Conservation (phyloP, 179 eudicot genomes). For the Beta corolliflora region DNA sequence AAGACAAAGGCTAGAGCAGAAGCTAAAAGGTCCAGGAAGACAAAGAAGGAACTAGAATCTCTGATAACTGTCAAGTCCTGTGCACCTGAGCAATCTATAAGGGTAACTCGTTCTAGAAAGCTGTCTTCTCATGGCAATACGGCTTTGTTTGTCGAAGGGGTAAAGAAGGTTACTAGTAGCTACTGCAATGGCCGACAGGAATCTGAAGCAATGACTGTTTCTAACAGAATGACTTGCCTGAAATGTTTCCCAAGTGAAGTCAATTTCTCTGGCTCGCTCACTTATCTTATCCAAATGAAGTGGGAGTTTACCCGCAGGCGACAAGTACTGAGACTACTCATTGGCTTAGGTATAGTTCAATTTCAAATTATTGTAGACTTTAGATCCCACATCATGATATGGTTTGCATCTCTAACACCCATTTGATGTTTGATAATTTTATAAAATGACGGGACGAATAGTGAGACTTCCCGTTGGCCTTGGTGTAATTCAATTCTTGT, state of each 20-base stretch:
- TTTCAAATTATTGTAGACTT: background rate
- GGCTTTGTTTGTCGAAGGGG: slow-evolving; percentile 21
- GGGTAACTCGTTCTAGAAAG: slow-evolving; percentile 64
- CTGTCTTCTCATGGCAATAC: slow-evolving; percentile 39
- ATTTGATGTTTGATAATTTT: background rate
- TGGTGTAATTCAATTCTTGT: background rate
- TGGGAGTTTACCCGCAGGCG: slow-evolving; percentile 82
- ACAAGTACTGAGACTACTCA: slow-evolving; percentile 55
- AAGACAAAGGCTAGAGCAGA: slow-evolving; percentile 31
- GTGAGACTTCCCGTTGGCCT: background rate
- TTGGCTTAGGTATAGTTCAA: slow-evolving; percentile 60
- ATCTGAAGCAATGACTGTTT: slow-evolving; percentile 34
- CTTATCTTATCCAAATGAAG: slow-evolving; percentile 47
- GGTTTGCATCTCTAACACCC: background rate
- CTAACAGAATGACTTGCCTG: slow-evolving; percentile 56
- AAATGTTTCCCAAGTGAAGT: slow-evolving; percentile 55
- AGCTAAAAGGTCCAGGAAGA: slow-evolving; percentile 45
- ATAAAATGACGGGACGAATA: background rate
- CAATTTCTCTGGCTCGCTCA: slow-evolving; percentile 41
- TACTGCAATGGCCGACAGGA: slow-evolving; percentile 25
- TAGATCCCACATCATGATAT: background rate
- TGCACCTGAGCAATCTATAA: slow-evolving; percentile 32
- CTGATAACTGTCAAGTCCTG: slow-evolving; percentile 33
- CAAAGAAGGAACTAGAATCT: slow-evolving; percentile 46
- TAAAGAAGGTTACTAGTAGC: slow-evolving; percentile 25